Evolutionary conservation across 208 protist species (phyloP).

Genomic region (Acanthamoeba rhysodes): DNA sequence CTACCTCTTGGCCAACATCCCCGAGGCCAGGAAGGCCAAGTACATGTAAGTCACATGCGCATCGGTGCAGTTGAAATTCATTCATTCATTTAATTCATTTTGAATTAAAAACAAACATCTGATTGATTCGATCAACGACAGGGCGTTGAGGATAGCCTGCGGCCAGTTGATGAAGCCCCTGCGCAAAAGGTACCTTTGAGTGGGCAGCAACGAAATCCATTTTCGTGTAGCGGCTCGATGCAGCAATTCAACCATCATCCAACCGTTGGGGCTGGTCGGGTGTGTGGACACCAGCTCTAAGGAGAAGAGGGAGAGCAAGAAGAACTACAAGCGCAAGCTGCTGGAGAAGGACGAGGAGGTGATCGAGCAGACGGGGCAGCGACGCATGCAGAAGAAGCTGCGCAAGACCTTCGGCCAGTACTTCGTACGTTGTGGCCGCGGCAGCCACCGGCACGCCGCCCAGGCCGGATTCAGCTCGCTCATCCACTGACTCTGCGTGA

Average conservation of each 20-base stretch:
- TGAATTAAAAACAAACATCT: not conserved
- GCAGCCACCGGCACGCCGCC: not conserved
- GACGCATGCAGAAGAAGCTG: conserved; percentile 41
- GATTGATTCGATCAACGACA: not conserved
- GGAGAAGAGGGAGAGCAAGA: conserved; percentile 3
- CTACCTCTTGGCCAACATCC: not conserved
- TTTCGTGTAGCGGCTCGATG: not conserved
- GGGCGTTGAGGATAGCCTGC: conserved; percentile 54
- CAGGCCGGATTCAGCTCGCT: not conserved
- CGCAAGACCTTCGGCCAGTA: conserved; percentile 47
- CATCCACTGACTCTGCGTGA: not conserved
- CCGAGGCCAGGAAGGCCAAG: conserved; percentile 31
- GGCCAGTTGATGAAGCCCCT: conserved; percentile 55
- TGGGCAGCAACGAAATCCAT: not conserved
- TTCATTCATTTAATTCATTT: not conserved
- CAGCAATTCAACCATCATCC: not conserved
- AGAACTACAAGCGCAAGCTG: conserved; percentile 47
- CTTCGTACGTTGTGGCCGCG: not conserved
- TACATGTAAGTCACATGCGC: conserved; percentile 5
- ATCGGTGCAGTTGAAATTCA: not conserved
- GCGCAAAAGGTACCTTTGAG: not conserved
- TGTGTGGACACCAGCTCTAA: not conserved
- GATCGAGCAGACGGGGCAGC: conserved; percentile 65
- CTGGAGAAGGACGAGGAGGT: conserved; percentile 37
- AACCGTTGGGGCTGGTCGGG: not conserved